Percentiles rank a stretch among this genome's conserved stretches.
These are phyloP conservation scores for Trebouxiophyceae sp. DNA, from an alignment of 163 green algal species.

Conservation along the genomic window DNA sequence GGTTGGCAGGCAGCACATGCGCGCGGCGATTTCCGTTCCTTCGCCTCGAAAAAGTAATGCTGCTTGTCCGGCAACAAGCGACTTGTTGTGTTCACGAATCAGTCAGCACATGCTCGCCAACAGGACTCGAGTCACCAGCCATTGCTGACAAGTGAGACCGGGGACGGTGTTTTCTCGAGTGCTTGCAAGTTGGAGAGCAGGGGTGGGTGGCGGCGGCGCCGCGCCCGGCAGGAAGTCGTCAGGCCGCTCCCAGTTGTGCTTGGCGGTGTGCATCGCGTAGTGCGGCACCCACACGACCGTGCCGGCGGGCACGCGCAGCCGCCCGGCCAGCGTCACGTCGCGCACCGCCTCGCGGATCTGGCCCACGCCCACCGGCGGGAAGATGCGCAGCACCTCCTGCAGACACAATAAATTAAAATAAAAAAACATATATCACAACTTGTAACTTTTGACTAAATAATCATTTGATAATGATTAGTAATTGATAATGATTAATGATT, in stretches of 20 bases:
- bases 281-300: slow-evolving; percentile 19
- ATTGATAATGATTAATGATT: no score
- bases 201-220: neutral
- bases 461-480: no score
- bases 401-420: no score
- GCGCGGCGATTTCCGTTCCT: no score
- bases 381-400: slow-evolving; percentile 35
- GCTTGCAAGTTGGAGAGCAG: neutral
- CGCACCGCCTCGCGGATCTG: slow-evolving; percentile 5
- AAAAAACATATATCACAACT: no score
- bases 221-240: slow-evolving; percentile 17
- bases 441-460: no score
- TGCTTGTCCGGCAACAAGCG: neutral
- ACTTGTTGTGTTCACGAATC: neutral
- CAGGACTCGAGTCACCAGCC: neutral
- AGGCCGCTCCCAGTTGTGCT: slow-evolving; percentile 18
- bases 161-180: neutral
- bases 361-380: slow-evolving; percentile 23
- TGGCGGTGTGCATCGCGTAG: slow-evolving; percentile 15
- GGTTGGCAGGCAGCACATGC: no score
- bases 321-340: slow-evolving; percentile 13
- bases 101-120: neutral
- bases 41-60: no score
- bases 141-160: neutral
- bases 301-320: slow-evolving; percentile 17